Conservation (phyloP, 805 yeast genomes). For the Yarrowia divulgata region DNA sequence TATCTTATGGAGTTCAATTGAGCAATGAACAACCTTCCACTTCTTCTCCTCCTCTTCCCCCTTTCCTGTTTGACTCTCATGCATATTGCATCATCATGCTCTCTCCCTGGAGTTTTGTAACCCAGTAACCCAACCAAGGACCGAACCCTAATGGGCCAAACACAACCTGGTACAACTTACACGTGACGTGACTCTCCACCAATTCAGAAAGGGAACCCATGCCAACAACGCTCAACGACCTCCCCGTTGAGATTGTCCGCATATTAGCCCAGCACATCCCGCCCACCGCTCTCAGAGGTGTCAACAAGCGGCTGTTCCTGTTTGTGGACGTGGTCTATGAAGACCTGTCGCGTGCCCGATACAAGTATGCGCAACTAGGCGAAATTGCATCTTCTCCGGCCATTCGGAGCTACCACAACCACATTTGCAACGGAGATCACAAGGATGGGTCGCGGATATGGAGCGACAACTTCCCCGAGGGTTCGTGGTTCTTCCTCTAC, state of each 20-base stretch:
- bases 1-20: neutral
- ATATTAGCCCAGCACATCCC: conserved; percentile 28
- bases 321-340: conserved; percentile 30
- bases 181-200: conserved; percentile 18
- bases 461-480: neutral
- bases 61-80: neutral
- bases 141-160: conserved; percentile 9
- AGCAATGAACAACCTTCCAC: conserved; percentile 6
- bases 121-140: neutral
- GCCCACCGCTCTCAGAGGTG: conserved; percentile 8
- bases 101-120: too few species aligned
- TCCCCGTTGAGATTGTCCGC: conserved; percentile 40
- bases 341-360: conserved; percentile 33
- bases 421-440: conserved; percentile 14
- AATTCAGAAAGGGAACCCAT: conserved; percentile 4
- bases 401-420: conserved; percentile 22
- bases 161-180: neutral
- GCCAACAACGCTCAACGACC: conserved; percentile 39
- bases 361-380: conserved; percentile 3
- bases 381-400: neutral
- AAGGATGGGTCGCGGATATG: neutral
- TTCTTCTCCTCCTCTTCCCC: neutral
- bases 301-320: conserved; percentile 33
- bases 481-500: conserved; percentile 37
- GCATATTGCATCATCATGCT: too few species aligned